Evolutionary conservation across 2,329 filamentous ascomycete genomes (phyloP), one percentile per base, ranked within the genome.

Genomic region (Davidsoniella eucalypti): DNA sequence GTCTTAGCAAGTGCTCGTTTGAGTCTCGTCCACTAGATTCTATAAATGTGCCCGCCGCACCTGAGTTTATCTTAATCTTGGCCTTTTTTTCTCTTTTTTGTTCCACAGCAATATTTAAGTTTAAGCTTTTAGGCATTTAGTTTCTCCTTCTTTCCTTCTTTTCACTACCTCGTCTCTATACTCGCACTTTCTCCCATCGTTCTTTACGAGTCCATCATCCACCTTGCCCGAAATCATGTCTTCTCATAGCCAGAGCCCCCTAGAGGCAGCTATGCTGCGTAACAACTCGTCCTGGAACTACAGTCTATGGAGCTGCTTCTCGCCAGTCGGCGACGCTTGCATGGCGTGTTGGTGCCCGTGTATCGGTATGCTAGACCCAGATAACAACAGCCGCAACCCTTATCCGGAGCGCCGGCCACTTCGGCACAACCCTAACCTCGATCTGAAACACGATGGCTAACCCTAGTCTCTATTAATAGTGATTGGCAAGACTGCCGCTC

Each of bases 401-500:
- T 8, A 16, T 18, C 26, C 29, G 10, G 26, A 33, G 26, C 10
- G 10, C 25, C 7, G 25, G 6, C 12, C 8, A 12, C 39, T n/a
- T 36, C 44, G 17, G 3, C 8, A 23, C 14, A n/a, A 23, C 36
- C 12, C 29, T 36, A 9, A 39, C 41, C 18, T 45, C 41, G 10
- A 23, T 25, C 5, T 26, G 10, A 17, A 17, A 12, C n/a, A 17
- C 14, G 5, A 7, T 41, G 2, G 25, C 26, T 39, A 37, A 16
- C 12, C 17, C 33, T 38, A 26, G 12, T 23, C 21, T 40, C 17
- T n/a, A n/a, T 14, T 25, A 25, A 55, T 40, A 70, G 68, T 71
- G 29, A 54, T 69, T 50, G 69, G 69, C 49, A 63, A 64, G 55
- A 70, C 69, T 4, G 56, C 67, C 14, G 63, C 67, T 49, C 67